Base-by-base conservation (phyloP, 768 basidiomycete genomes). In the Dendrothele bispora region DNA sequence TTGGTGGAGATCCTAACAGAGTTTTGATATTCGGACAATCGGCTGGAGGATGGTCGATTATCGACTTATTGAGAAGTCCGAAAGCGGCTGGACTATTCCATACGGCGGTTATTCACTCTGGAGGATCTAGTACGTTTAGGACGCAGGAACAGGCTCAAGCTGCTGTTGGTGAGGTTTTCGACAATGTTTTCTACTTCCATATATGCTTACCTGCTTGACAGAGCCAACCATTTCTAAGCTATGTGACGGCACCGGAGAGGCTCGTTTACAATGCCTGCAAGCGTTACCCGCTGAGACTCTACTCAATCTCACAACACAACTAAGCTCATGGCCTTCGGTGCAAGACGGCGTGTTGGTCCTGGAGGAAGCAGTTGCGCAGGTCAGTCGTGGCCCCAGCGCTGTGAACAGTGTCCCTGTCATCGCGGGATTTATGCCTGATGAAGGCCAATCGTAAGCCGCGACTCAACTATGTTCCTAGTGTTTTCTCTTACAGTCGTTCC, bases 21-120 rank as follows among this genome's bases (percentile, higher is more conserved):
- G 69, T 79, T 43, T 74, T 70, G 7, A 67, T 77, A 35, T 65
- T 68, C 27, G 75, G 75, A 0, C 72, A 78, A 55, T 71, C 69
- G n/a, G 73, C 74, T 17, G 75, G 75, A 26, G 75, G 70, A 21
- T 66, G 58, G 18, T 62, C 67, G 1, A 66, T 72, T 0, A 54
- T 64, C 4, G 58, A 61, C 21, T 52, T 65, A 3, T 43, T 68
- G 7, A 58, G 46, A 15, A 61, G 63, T 5, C 55, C 61, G 8
- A 53, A 57, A 25, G 63, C 65, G 3, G 57, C 54, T 18, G 64
- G 64, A 6, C 55, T 61, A 18, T 70, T 68, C 45, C 51, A 56
- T 4, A 60, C 58, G 5, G 65, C 69, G 15, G 64, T 69, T 28
- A 49, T 61, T 7, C 53, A 61, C 45, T 55, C 53, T 37, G 61